Conservation (phyloP, 139 green algal species). For the Diplosphaera chodatii region DNA sequence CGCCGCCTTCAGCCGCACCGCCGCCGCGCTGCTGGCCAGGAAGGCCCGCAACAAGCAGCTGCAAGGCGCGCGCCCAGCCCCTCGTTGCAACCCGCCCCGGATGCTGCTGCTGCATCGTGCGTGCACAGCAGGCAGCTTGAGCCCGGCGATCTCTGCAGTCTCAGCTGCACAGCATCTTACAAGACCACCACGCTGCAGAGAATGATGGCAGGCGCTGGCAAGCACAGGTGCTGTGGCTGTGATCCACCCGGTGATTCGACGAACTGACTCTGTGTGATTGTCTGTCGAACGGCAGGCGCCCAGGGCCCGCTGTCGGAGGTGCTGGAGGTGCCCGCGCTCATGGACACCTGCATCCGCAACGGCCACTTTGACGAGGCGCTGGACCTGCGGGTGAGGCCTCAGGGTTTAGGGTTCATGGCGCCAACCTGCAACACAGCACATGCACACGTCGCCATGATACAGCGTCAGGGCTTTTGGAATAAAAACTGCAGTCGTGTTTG, state of each 20-base stretch:
- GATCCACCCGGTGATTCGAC: too few species aligned
- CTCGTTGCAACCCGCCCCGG: not conserved
- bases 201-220: too few species aligned
- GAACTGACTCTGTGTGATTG: not conserved
- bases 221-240: too few species aligned
- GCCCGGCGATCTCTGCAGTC: too few species aligned
- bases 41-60: conserved; percentile 65
- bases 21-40: conserved; percentile 34
- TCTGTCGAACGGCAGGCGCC: conserved; percentile 29
- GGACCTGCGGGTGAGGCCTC: conserved; percentile 78
- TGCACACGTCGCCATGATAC: too few species aligned
- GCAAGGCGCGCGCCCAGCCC: conserved; percentile 34
- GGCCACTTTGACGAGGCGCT: conserved; percentile 96
- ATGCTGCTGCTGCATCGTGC: not conserved
- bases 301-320: conserved; percentile 82
- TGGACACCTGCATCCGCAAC: conserved; percentile 92
- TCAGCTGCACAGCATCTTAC: too few species aligned
- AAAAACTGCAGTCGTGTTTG: too few species aligned
- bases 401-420: too few species aligned
- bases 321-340: conserved; percentile 91
- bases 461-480: too few species aligned
- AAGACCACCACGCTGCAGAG: too few species aligned
- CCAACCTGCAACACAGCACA: too few species aligned
- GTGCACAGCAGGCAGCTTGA: too few species aligned
- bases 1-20: conserved; percentile 52